Percentiles rank a stretch among this genome's conserved stretches.
phyloP scores from a whole-genome alignment of 2,329 filamentous ascomycete genomes.

The Neopestalotiopsis sp. region DNA sequence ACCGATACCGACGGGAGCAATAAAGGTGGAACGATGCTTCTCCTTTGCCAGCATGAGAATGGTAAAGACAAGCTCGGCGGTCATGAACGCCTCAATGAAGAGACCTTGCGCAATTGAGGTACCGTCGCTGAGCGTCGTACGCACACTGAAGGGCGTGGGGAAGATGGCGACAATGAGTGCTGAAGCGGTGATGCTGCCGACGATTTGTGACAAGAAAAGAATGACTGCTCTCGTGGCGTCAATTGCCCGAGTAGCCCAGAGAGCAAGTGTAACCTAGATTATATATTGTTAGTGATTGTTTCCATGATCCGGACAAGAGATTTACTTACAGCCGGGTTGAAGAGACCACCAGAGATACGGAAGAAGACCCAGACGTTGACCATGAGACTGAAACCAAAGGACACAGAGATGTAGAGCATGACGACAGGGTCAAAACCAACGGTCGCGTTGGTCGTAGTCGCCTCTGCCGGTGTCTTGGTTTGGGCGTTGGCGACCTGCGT shows the following conservation, averaged over 20 bases:
- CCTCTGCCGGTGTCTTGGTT: slow-evolving; percentile 20
- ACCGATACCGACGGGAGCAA: slow-evolving; percentile 68
- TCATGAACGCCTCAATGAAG: slow-evolving; percentile 62
- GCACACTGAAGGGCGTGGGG: slow-evolving; percentile 51
- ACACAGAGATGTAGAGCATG: slow-evolving; percentile 39
- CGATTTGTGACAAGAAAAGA: slow-evolving; percentile 25
- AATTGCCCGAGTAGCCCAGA: slow-evolving; percentile 23
- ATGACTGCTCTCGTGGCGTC: slow-evolving; percentile 20
- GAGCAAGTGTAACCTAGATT: slow-evolving; percentile 25
- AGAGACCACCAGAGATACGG: slow-evolving; percentile 37
- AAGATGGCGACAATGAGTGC: slow-evolving; percentile 46
- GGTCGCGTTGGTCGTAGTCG: slow-evolving; percentile 24
- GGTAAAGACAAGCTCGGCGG: slow-evolving; percentile 57
- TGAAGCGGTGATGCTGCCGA: slow-evolving; percentile 33
- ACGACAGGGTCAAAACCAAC: slow-evolving; percentile 25
- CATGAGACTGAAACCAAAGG: slow-evolving; percentile 40
- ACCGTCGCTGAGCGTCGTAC: slow-evolving; percentile 50
- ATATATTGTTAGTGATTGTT: not conserved
- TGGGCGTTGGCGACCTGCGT: slow-evolving; percentile 46
- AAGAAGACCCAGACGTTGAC: slow-evolving; percentile 48
- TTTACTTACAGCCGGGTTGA: slow-evolving; percentile 30
- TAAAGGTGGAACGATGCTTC: slow-evolving; percentile 67
- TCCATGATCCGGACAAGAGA: not conserved
- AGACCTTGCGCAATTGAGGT: slow-evolving; percentile 54
- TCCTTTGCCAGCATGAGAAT: slow-evolving; percentile 66